These are phyloP conservation scores for Brassica carinata DNA, from an alignment of 345 rosid species.

Conservation along the genomic window DNA sequence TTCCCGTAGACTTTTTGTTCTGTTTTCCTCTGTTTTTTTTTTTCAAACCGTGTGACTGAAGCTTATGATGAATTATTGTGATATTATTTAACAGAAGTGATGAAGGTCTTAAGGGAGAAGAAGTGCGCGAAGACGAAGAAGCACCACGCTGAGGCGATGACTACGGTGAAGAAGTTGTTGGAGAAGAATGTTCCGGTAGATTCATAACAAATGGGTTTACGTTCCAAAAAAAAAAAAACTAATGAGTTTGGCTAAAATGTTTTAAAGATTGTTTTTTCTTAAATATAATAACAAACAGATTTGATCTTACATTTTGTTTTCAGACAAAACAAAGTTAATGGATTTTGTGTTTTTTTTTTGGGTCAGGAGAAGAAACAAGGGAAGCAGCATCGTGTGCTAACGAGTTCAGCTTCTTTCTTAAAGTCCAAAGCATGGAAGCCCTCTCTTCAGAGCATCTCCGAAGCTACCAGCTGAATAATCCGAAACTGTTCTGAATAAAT, in stretches of 20 bases:
- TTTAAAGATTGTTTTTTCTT: no score
- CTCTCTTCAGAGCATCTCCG: slow-evolving; percentile 78
- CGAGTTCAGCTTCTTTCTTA: slow-evolving; percentile 40
- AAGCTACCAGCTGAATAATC: slow-evolving; percentile 51
- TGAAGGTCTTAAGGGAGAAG: slow-evolving; percentile 77
- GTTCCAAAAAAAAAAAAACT: no score
- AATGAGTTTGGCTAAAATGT: no score
- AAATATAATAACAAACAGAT: no score
- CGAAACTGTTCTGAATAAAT: slow-evolving; percentile 20
- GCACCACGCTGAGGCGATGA: slow-evolving; percentile 47
- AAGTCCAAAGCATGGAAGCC: slow-evolving; percentile 80
- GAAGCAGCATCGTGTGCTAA: slow-evolving; percentile 48
- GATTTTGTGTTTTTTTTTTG: background rate
- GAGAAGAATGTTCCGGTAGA: slow-evolving; percentile 44
- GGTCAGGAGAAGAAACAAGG: slow-evolving; percentile 52
- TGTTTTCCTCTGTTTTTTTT: background rate
- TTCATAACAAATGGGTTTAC: background rate
- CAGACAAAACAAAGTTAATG: background rate
- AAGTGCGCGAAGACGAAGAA: slow-evolving; percentile 66
- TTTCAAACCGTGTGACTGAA: background rate
- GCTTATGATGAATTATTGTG: background rate
- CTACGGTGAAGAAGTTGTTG: slow-evolving; percentile 36
- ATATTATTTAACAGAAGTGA: slow-evolving; percentile 56
- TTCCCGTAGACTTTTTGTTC: background rate
- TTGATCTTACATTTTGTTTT: no score